These are phyloP conservation scores for Westerdykella aurantiaca DNA, from an alignment of 2,329 filamentous ascomycete genomes.

Conservation along the genomic window DNA sequence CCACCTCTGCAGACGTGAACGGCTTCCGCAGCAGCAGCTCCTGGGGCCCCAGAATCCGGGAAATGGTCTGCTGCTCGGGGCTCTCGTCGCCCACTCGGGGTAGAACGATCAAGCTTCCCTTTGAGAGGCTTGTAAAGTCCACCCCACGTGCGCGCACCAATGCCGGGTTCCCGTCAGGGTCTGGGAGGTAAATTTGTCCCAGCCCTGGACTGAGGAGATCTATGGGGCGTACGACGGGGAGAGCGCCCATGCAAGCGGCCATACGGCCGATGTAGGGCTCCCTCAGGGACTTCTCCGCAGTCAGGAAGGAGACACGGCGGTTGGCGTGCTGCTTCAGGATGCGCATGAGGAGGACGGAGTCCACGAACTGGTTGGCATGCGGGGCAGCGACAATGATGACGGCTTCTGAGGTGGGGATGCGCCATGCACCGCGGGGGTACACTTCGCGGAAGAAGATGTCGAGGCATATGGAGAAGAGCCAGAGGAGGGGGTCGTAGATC, in stretches of 20 bases:
- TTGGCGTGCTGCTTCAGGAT: conserved; percentile 80
- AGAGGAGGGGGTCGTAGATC: conserved; percentile 2
- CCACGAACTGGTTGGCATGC: conserved; percentile 97
- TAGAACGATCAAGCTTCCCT: conserved; percentile 78
- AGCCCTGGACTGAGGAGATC: conserved; percentile 75
- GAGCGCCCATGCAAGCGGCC: conserved; percentile 76
- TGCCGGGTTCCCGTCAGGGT: conserved; percentile 77
- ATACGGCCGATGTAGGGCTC: conserved; percentile 82
- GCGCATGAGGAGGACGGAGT: conserved; percentile 88
- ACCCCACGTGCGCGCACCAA: conserved; percentile 75
- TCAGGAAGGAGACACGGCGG: conserved; percentile 84
- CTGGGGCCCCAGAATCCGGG: conserved; percentile 70
- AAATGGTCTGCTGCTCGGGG: conserved; percentile 69
- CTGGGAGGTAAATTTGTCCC: conserved; percentile 81
- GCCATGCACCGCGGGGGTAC: conserved; percentile 80
- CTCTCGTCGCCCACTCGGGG: conserved; percentile 70
- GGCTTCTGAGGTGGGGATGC: conserved; percentile 79
- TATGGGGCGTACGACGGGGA: conserved; percentile 88
- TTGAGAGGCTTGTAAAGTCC: conserved; percentile 68
- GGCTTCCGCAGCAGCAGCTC: conserved; percentile 82
- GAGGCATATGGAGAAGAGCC: conserved; percentile 4
- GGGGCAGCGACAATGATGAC: conserved; percentile 94
- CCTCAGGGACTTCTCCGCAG: conserved; percentile 91
- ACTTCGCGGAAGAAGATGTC: conserved; percentile 9
- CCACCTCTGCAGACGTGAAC: conserved; percentile 69